Base-by-base conservation (phyloP, 306 rosid genomes). In the Fagus crenata region DNA sequence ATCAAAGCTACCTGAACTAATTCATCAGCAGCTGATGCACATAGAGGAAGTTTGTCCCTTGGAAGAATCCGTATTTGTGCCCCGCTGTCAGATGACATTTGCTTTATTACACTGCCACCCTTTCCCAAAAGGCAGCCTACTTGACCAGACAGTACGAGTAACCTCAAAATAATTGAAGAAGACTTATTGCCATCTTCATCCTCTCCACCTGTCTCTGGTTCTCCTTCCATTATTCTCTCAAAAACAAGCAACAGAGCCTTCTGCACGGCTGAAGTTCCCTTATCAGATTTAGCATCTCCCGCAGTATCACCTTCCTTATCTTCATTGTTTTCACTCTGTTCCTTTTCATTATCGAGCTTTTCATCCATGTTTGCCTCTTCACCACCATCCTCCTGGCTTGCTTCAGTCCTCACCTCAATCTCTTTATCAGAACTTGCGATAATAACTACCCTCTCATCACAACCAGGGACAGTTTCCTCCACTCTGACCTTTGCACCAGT, bases 71-170 rank as follows among this genome's bases (percentile, higher is more conserved):
- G 85, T 77, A 92, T 91, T 69, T 92, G 98, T 8, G 97, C 97
- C 71, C 96, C 97, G 22, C 97, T 96, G n/a, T 90, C 97, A 31
- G 90, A 84, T 41, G 97, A 77, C 96, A 92, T 89, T 76, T 85
- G 87, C 85, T 90, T 96, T 81, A 91, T 88, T 72, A 92, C 97
- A 40, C 96, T 85, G 56, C 99, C 99, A 84, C 96, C 97, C 81
- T 88, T 95, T 33, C 99, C 97, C 80, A 95, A 71, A 73, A 95
- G 55, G 89, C 97, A 95, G 13, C 99, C 99, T 69, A 92, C 92
- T 83, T 96, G 97, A 78, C 73, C 82, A 28, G 97, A 89, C 67
- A 89, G 86, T 73, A 96, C 89, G 5, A 92, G 90, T 65, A 96
- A 71, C 83, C 97, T 89, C 41, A 91, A 80, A 81, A 81, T 82